Percentiles rank a stretch among this genome's conserved stretches.
Conservation (phyloP, 495 filamentous ascomycete species). For the Xanthoparmelia taractica region DNA sequence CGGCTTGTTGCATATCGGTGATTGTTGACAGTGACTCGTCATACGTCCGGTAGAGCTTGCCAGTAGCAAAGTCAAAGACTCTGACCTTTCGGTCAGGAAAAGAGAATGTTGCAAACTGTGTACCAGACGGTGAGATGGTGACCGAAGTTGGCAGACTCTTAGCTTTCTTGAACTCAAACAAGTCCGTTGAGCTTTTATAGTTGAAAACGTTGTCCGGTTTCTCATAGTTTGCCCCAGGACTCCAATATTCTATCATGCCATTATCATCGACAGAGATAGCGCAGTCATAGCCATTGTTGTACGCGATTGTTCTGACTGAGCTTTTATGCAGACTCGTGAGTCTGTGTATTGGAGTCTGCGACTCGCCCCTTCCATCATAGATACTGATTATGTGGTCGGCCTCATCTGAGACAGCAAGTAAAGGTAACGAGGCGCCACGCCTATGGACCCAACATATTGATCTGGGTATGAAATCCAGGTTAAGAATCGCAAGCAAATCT, state of each 20-base stretch:
- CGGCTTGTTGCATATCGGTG: constrained; percentile 89
- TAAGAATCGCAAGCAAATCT: constrained; percentile 77
- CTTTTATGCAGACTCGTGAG: constrained; percentile 68
- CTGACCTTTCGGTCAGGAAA: constrained; percentile 89
- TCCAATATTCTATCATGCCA: constrained; percentile 98
- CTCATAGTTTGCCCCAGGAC: constrained; percentile 68
- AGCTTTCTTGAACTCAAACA: constrained; percentile 95
- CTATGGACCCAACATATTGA: constrained; percentile 90
- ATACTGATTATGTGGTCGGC: constrained; percentile 62
- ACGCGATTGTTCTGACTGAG: constrained; percentile 74
- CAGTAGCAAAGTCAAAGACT: constrained; percentile 84
- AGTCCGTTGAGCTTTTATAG: constrained; percentile 81
- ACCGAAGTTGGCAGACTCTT: constrained; percentile 82
- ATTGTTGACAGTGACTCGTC: constrained; percentile 85
- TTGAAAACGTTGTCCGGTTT: constrained; percentile 89
- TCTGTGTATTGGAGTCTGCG: constrained; percentile 61
- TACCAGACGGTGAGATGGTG: constrained; percentile 75
- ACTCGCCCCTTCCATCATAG: constrained; percentile 85
- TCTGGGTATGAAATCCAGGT: constrained; percentile 63
- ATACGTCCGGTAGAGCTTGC: constrained; percentile 83
- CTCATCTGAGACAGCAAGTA: constrained; percentile 85
- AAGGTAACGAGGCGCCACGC: constrained; percentile 75
- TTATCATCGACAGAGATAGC: constrained; percentile 81
- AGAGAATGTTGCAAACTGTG: constrained; percentile 82
- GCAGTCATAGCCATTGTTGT: constrained; percentile 83